Evolutionary conservation across 139 green algal genomes (phyloP).

Genomic region (Chlorella sorokiniana): DNA sequence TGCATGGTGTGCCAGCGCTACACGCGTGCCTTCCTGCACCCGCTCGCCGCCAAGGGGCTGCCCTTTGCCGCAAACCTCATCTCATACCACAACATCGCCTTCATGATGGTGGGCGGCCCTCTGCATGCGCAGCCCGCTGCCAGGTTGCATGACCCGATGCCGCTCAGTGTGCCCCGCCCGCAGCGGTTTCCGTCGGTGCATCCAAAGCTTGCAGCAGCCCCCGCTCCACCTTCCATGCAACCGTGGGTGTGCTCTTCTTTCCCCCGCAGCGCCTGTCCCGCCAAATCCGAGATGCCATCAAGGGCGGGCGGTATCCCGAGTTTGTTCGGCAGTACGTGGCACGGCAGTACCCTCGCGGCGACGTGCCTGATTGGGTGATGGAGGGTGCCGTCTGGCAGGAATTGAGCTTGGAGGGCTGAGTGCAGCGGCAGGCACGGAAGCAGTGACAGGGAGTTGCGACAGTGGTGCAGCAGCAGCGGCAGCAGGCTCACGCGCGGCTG

Average conservation of each 20-base stretch:
- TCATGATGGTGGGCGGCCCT: constrained; percentile 69
- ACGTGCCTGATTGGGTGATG: constrained; percentile 67
- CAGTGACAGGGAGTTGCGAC: background rate
- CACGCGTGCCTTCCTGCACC: constrained; percentile 84
- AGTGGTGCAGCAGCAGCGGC: background rate
- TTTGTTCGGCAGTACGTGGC: constrained; percentile 75
- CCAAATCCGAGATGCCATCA: constrained; percentile 68
- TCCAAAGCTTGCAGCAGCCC: background rate
- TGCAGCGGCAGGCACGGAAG: background rate
- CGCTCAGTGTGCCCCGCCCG: too few species aligned
- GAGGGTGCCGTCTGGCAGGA: constrained; percentile 62
- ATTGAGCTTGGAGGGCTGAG: constrained; percentile 52
- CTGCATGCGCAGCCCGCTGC: background rate
- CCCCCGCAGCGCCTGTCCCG: constrained; percentile 48
- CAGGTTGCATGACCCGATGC: background rate
- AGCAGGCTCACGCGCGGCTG: background rate
- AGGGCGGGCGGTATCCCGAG: constrained; percentile 62
- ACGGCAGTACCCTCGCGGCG: constrained; percentile 42
- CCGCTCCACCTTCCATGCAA: background rate
- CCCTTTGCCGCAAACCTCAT: constrained; percentile 77
- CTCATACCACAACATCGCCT: constrained; percentile 90
- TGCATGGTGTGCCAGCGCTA: constrained; percentile 83
- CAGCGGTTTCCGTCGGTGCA: too few species aligned
- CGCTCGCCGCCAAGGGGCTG: constrained; percentile 69
- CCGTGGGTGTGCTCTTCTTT: background rate